A percentile compares a stretch with the other conserved stretches of the same genome.
Evolutionary conservation across 129 eudicot genomes (phyloP).

Genomic region (Flaveria sonorensis): DNA sequence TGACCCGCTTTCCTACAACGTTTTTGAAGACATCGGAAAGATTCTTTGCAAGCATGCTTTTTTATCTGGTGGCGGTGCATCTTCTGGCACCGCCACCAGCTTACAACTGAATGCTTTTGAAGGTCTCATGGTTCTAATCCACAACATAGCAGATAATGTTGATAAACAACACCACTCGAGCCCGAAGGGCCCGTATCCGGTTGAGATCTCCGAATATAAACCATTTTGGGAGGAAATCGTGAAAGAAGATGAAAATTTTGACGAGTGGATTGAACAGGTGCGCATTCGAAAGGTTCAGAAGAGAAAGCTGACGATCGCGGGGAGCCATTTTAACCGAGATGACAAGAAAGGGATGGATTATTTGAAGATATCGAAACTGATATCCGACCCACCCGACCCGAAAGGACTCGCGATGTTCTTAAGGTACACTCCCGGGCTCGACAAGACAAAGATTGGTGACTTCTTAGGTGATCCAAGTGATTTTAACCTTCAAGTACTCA

Average conservation of each 20-base stretch:
- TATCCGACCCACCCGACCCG: slow-evolving; percentile 76
- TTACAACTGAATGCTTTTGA: slow-evolving; percentile 81
- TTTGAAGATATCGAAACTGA: slow-evolving; percentile 50
- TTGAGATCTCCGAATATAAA: slow-evolving; percentile 53
- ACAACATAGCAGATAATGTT: slow-evolving; percentile 69
- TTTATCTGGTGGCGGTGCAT: slow-evolving; percentile 34
- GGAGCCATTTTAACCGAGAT: slow-evolving; percentile 73
- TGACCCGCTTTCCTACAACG: slow-evolving; percentile 53
- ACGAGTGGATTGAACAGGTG: slow-evolving; percentile 57
- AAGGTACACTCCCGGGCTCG: slow-evolving; percentile 67
- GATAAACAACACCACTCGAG: slow-evolving; percentile 52
- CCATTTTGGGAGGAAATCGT: slow-evolving; percentile 79
- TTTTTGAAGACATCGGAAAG: slow-evolving; percentile 71
- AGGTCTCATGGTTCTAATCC: slow-evolving; percentile 68
- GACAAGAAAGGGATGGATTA: slow-evolving; percentile 88
- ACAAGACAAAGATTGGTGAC: slow-evolving; percentile 79
- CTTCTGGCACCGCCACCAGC: slow-evolving; percentile 43
- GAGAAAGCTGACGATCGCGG: slow-evolving; percentile 68
- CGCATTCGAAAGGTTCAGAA: slow-evolving; percentile 68
- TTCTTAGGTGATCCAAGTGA: slow-evolving; percentile 80
- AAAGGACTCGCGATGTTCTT: slow-evolving; percentile 72
- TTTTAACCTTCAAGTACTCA: slow-evolving; percentile 68
- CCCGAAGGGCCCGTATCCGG: slow-evolving; percentile 62
- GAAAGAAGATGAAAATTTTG: slow-evolving; percentile 32
- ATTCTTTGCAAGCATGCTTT: slow-evolving; percentile 75